Base-by-base conservation (phyloP, 2,329 filamentous ascomycete genomes). In the Aspergillus sp. region DNA sequence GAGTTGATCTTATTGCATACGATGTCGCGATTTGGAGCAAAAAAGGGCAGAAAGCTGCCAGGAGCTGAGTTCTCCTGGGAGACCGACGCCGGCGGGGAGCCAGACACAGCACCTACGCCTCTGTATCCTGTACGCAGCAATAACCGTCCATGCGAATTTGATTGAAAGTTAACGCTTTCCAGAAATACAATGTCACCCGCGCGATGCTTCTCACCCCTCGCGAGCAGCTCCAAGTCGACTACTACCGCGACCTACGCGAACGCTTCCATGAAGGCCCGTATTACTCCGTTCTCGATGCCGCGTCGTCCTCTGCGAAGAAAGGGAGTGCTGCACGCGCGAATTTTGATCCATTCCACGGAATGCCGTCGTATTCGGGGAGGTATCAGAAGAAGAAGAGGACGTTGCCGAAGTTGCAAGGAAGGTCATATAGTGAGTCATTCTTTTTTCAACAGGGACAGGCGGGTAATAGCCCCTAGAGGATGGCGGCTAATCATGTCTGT, bases 321-420 rank as follows among this genome's bases (percentile, higher is more conserved):
- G 63, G 70, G 54, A 65, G 65, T 52, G 51, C 66, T 56, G 67
- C 71, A 57, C 62, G 72, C 59, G 68, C 67, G 2, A 73, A 74
- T 17, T 79, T 82, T 58, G 79, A 84, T 60, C 78, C 81, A 2
- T 84, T 84, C 57, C 73, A 76, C 39, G 78, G 79, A 47, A 82
- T 82, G 64, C 77, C 78, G 35, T 81, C 79, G 0, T 84, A 81
- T 59, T 75, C 76, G 13, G 71, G 77, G 46, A 77, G 75, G 57
- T 83, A 82, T 61, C 68, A 75, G 47, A 80, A 78, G 53, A 78
- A 79, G 56, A 74, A 74, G 55, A 69, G 78, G 50, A 74, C 69
- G 17, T 59, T 83, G 7, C 81, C 81, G 0, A 74, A 75, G 51
- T 65, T 84, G 17, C 70, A 73, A 43, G 75, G 72, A 19, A 66